These are phyloP conservation scores for Neofusicoccum sp. DNA, from an alignment of 2,329 filamentous ascomycete genomes.

Conservation along the genomic window DNA sequence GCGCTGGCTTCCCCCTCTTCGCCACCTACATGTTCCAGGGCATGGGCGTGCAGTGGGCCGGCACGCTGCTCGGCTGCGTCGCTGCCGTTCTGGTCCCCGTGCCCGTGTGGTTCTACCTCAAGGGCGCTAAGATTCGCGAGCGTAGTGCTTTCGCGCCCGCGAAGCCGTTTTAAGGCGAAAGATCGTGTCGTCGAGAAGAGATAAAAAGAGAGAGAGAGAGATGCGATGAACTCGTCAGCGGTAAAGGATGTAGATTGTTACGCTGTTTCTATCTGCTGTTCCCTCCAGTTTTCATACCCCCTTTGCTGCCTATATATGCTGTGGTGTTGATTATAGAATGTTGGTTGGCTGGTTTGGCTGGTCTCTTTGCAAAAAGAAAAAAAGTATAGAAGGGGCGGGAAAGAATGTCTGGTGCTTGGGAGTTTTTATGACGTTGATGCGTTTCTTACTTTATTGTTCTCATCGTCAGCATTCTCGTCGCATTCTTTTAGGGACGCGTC, in stretches of 20 bases:
- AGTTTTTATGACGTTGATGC: background rate
- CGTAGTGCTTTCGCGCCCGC: slow-evolving; percentile 48
- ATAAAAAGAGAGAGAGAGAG: background rate
- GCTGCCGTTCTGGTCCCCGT: slow-evolving; percentile 47
- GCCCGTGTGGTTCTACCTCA: slow-evolving; percentile 48
- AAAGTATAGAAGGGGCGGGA: background rate
- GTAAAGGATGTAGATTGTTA: too few relatives aligned
- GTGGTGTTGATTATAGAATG: background rate
- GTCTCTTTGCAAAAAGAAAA: background rate
- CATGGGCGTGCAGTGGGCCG: slow-evolving; percentile 54
- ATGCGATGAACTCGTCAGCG: background rate
- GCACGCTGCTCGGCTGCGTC: slow-evolving; percentile 49
- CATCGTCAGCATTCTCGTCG: background rate
- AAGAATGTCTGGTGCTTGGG: background rate
- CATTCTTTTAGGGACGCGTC: background rate
- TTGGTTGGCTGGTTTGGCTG: background rate
- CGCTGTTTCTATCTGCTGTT: too few relatives aligned
- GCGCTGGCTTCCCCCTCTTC: slow-evolving; percentile 57
- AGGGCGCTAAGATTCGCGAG: slow-evolving; percentile 47
- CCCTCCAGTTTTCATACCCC: background rate
- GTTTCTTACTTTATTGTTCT: background rate
- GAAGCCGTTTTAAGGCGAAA: background rate
- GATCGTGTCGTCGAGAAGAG: background rate
- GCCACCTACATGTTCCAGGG: slow-evolving; percentile 59
- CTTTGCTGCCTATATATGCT: too few relatives aligned